These are phyloP conservation scores for Niveomyces coronatus DNA, from an alignment of 2,329 filamentous ascomycete species.

Conservation along the genomic window DNA sequence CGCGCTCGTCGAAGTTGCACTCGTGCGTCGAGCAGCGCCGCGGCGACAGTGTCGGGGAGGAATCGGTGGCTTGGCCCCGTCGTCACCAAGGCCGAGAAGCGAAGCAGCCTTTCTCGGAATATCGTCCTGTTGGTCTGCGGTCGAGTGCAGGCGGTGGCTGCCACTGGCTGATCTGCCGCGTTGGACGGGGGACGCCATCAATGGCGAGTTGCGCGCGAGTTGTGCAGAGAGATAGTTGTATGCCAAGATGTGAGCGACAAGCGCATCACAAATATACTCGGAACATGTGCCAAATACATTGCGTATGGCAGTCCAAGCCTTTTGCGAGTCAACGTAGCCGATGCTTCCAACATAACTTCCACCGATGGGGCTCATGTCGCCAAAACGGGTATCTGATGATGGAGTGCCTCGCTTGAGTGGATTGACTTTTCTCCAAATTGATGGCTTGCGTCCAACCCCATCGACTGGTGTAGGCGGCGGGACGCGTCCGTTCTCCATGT, in stretches of 20 bases:
- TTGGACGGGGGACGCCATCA: too few relatives aligned
- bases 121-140: slow-evolving; percentile 17
- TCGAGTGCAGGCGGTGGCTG: too few relatives aligned
- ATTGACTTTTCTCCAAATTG: slow-evolving; percentile 28
- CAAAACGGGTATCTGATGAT: not conserved
- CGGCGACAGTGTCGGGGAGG: too few relatives aligned
- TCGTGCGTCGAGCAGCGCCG: slow-evolving; percentile 18
- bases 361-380: not conserved
- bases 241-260: slow-evolving; percentile 49
- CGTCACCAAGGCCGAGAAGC: slow-evolving; percentile 35
- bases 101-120: slow-evolving; percentile 44
- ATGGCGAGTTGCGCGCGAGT: slow-evolving; percentile 12
- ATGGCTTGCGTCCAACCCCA: slow-evolving; percentile 16
- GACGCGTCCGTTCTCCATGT: slow-evolving; percentile 15
- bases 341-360: slow-evolving; percentile 10
- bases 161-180: slow-evolving; percentile 12
- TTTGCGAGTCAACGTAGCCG: slow-evolving; percentile 13
- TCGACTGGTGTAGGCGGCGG: slow-evolving; percentile 12
- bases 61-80: too few relatives aligned
- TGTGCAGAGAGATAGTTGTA: slow-evolving; percentile 45
- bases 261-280: slow-evolving; percentile 45
- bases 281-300: slow-evolving; percentile 42
- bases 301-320: slow-evolving; percentile 35
- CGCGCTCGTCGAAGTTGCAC: slow-evolving; percentile 12
- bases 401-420: slow-evolving; percentile 17